Conservation (phyloP, 2,329 filamentous ascomycete species). For the Sporothrix brunneoviolacea region DNA sequence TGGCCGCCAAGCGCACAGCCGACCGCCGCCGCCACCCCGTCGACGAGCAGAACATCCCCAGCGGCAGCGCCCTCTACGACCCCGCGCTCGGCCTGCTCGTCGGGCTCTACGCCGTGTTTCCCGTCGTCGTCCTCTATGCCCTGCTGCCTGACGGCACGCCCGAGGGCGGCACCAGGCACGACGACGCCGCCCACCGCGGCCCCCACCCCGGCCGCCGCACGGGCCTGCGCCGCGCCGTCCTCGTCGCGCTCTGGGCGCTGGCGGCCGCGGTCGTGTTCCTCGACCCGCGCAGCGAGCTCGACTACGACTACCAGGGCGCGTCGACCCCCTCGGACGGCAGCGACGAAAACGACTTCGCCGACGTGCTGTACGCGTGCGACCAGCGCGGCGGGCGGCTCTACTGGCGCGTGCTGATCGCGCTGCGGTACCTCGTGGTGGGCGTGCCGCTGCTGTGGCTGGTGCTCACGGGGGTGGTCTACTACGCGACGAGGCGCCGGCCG, state of each 20-base stretch:
- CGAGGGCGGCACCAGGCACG: too few relatives aligned
- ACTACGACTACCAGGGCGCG: slow-evolving; percentile 10
- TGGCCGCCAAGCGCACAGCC: slow-evolving; percentile 4
- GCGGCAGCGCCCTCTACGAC: slow-evolving; percentile 18
- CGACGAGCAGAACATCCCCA: slow-evolving; percentile 9
- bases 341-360: neutral
- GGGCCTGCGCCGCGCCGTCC: slow-evolving; percentile 15
- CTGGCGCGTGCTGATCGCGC: slow-evolving; percentile 14
- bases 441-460: slow-evolving; percentile 16
- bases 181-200: neutral
- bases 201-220: slow-evolving; percentile 6
- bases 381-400: slow-evolving; percentile 15
- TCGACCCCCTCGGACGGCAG: slow-evolving; percentile 4
- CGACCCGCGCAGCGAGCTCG: slow-evolving; percentile 16
- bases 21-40: neutral
- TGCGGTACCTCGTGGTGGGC: slow-evolving; percentile 15
- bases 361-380: slow-evolving; percentile 14
- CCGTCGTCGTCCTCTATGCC: slow-evolving; percentile 15
- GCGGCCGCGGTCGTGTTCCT: slow-evolving; percentile 13
- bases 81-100: slow-evolving; percentile 17
- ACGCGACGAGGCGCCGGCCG: neutral
- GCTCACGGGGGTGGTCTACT: slow-evolving; percentile 7
- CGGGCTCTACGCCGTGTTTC: slow-evolving; percentile 11
- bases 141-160: too few relatives aligned
- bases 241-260: slow-evolving; percentile 16